Base-by-base conservation (phyloP, 495 filamentous ascomycete species). In the Penicillium pulvis region DNA sequence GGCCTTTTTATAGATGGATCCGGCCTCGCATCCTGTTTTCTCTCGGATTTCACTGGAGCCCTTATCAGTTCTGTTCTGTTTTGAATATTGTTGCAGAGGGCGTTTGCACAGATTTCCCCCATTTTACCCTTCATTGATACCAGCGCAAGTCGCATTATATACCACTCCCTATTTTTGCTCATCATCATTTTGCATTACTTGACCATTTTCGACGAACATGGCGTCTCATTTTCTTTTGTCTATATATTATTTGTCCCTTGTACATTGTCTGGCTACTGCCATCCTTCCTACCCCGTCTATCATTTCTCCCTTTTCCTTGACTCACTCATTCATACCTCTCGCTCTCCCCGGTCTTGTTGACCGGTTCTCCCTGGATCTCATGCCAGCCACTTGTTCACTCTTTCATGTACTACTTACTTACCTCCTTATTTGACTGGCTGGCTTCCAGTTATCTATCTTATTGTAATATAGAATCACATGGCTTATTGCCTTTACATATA, bases 401-500 rank as follows among this genome's bases (percentile, higher is more conserved):
- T 59, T 63, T 62, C 66, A 43, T 64, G 58, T 60, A 60, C 56
- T 62, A 64, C 59, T 54, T 62, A 64, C 59, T 54, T 56, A 59
- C 56, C 39, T 52, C 57, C 50, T 36, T 36, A 42, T 46, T 44
- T 43, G 19, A 58, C 67, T 68, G 65, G 65, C 67, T 57, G 65
- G 67, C 50, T 53, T 60, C 65, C 67, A 57, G 67, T 56, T 33
- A 36, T 54, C 59, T 60, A 56, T 68, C 62, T 55, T 62, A 44
- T 71, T 75, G 75, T 78, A 78, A 76, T 78, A 73, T 78, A 78
- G 59, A 57, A 64, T 49, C 58, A 46, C 61, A 61, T 47, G 64
- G 64, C 49, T 24, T 26, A 17, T 48, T 49, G 67, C 52, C 64
- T 51, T 45, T 49, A 59, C 35, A 39, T 33, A 59, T 43, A 58